These are phyloP conservation scores for Wallacemonas rigidus DNA, from an alignment of 208 protist species.

Conservation along the genomic window DNA sequence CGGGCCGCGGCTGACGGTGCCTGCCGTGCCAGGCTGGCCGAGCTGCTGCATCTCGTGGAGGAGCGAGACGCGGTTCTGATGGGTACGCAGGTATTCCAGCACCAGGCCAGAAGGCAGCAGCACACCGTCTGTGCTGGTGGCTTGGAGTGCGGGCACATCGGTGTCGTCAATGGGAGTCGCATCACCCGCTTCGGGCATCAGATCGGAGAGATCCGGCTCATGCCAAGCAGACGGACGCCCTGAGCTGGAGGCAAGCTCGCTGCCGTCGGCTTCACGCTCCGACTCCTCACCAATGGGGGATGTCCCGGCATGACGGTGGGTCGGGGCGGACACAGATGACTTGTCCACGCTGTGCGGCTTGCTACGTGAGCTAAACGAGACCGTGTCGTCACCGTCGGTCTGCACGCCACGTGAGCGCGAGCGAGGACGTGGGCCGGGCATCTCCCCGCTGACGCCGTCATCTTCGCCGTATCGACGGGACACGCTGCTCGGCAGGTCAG, in stretches of 20 bases:
- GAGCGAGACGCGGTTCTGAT: conserved; percentile 78
- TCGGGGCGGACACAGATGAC: conserved; percentile 14
- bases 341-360: conserved; percentile 21
- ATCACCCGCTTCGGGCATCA: conserved; percentile 36
- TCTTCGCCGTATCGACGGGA: conserved; percentile 9
- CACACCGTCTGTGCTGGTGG: conserved; percentile 42
- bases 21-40: conserved; percentile 21
- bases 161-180: conserved; percentile 66
- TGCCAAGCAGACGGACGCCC: conserved; percentile 52
- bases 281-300: conserved; percentile 49
- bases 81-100: conserved; percentile 80
- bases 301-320: conserved; percentile 38
- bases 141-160: conserved; percentile 61
- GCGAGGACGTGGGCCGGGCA: conserved; percentile 16
- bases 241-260: conserved; percentile 12
- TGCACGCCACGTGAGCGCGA: conserved; percentile 61
- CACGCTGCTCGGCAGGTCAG: conserved; percentile 11
- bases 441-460: conserved; percentile 14
- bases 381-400: conserved; percentile 32
- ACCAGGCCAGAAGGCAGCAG: conserved; percentile 79
- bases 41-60: conserved; percentile 78
- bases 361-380: conserved; percentile 1
- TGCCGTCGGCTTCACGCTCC: conserved; percentile 3
- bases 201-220: conserved; percentile 61
- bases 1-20: neutral